Evolutionary conservation across 495 filamentous ascomycete genomes (phyloP), one percentile per base, ranked within the genome.

Genomic region (Hypoxylon fragiforme): DNA sequence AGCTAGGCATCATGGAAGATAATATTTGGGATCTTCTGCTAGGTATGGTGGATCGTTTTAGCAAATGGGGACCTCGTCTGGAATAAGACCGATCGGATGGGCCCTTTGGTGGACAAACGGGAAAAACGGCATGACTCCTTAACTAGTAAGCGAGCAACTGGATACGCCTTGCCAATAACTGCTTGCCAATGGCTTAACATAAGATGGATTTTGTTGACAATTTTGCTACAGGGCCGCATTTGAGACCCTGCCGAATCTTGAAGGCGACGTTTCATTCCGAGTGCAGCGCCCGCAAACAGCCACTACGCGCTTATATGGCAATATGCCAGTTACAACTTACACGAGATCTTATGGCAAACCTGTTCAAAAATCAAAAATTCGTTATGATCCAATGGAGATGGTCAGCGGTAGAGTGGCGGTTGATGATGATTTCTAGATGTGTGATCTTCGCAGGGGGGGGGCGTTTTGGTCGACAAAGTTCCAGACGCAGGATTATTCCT

Each of bases 251-350:
- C 52, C 53, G 57, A 54, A 55, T 63, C 65, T 54, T 47, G 53
- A 68, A 62, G 53, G 57, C 54, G 57, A 41, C 65, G 71, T 74
- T 74, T 73, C 73, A 73, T 63, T 55, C 63, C 60, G 46, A 12
- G 54, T 62, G 52, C 58, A 5, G 42, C 38, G 37, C 38, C 41
- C 47, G 15, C 37, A 28, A 19, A 47, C 46, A 34, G 24, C 30
- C 37, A 35, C 14, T 20, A 22, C 50, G 16, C 38, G 43, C 54
- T 38, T 62, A 43, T 26, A 28, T 51, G 44, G 47, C 30, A 48
- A 30, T 44, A 13, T n/a, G n/a, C n/a, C n/a, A n/a, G n/a, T 37
- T 41, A 28, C 34, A 24, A 48, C 28, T 15, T 47, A 16, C 38
- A 62, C 37, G 49, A 40, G 47, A 49, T 37, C 28, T 32, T 35